Base-by-base conservation (phyloP, 1,284 basidiomycete genomes). In the Abortiporus biennis region DNA sequence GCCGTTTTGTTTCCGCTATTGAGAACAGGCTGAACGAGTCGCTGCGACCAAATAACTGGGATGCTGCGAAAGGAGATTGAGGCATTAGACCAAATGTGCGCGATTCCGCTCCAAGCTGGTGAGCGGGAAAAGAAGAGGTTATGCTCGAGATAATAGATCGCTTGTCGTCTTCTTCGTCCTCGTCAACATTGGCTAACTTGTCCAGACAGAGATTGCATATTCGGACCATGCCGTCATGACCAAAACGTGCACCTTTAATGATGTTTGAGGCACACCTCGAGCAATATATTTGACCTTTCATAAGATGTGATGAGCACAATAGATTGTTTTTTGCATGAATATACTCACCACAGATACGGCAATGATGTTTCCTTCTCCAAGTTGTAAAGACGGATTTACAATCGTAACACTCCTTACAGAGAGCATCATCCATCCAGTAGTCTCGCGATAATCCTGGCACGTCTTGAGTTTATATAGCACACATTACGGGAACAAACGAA, bases 351-450 rank as follows among this genome's bases (percentile, higher is more conserved):
- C 92, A 93, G 61, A 92, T 92, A 16, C 90, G 78, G 67, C 93
- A 96, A 59, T 97, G 93, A 58, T 97, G 93, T 58, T 95, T 96
- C 46, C 93, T 69, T 40, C 92, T 72, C 87, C 92, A 95, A 2
- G 92, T 80, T 1, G 90, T 91, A 62, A 97, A 97, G 12, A 87
- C 71, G 49, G 87, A 89, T 62, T 82, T 91, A 67, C 92, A 96
- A 60, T 94, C 90, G 58, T 91, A 94, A 58, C 92, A 96, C 56
- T 97, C 95, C 58, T 89, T 96, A 55, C 89, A 92, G 44, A 89
- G 87, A 56, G 94, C 91, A 58, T 99, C 96, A 47, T 93, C 90
- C 90, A 96, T 95, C 93, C 93, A 97, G 58, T 95, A 96, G 56
- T 94, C 89, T 48, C 78, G 74, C 11, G 85, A 89, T 25, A 92